Conservation (phyloP, 331 rosid genomes). For the Pyrus hybrid region DNA sequence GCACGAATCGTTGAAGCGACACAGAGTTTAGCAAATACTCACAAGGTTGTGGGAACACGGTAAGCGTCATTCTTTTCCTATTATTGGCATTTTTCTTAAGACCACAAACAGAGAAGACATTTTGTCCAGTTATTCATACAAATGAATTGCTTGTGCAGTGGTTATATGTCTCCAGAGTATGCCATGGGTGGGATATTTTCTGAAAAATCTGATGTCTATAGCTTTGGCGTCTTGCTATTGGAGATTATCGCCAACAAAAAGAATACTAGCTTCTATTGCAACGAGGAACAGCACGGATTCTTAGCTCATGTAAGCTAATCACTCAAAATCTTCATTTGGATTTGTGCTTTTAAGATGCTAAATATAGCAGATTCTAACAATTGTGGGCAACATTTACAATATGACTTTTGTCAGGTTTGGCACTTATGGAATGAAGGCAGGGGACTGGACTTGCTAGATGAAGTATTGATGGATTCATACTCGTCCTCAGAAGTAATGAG, state of each 20-base stretch:
- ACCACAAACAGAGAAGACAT: not conserved
- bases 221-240: conserved; percentile 28
- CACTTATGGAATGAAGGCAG: conserved; percentile 18
- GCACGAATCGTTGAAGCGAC: too few relatives aligned
- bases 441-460: conserved; percentile 2
- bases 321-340: not conserved
- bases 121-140: not conserved
- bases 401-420: conserved; percentile 16
- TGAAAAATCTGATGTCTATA: conserved; percentile 29
- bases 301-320: conserved; percentile 16
- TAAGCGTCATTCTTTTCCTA: not conserved
- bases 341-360: not conserved
- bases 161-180: conserved; percentile 19
- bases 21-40: too few relatives aligned
- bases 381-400: not conserved
- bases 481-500: conserved; percentile 1
- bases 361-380: too few relatives aligned
- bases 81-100: not conserved
- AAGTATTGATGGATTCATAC: not conserved
- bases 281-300: conserved; percentile 4
- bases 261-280: conserved; percentile 13
- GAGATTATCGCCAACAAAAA: conserved; percentile 19
- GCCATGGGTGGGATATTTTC: conserved; percentile 32
- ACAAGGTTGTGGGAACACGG: too few relatives aligned
- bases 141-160: not conserved